Evolutionary conservation across 2,329 filamentous ascomycete species (phyloP), one percentile per base, ranked within the genome.

Genomic region (Aureobasidium sp.): DNA sequence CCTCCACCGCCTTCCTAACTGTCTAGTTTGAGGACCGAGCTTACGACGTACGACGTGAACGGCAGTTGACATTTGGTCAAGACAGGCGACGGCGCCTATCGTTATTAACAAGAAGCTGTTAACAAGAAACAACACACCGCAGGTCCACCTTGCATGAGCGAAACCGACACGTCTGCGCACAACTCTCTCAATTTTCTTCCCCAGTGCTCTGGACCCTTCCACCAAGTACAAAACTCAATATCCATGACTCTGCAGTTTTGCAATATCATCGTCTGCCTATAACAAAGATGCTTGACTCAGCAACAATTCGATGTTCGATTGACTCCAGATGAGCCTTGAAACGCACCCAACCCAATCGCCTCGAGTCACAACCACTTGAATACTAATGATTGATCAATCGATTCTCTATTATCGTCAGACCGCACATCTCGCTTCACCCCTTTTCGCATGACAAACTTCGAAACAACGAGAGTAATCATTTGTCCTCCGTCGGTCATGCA

Each of bases 1-100:
- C 25, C 41, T 57, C 53, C 53, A 57, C 41, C 41, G 53, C 53
- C 36, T n/a, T 57, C 51, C 53, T 57, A 57, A 25, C n/a, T 36
- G 29, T 45, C 21, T 57, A 57, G 53, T 45, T 21, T 3, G 37
- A n/a, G 53, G 53, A 47, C 53, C 53, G 53, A 57, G 53, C 53
- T 29, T 29, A 9, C 30, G 41, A 29, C 29, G 53, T 34, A 39
- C 41, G 51, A 54, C 5, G 37, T 37, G 34, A 21, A 42, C 37
- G 51, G 51, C 51, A 54, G 51, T 42, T 39, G 32, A 57, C 29
- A 57, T 41, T 41, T 27, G 53, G 53, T 45, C 3, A 45, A 36
- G 30, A 45, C 53, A 57, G n/a, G 41, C 53, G 53, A 57, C 39
- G 53, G 21, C 30, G 30, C 37, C 16, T 3, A 14, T 34, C 29